Percentiles rank a stretch among this genome's conserved stretches.
Evolutionary conservation across 2,329 filamentous ascomycete species (phyloP).

Genomic region (Aotearoamyces nothofagi): DNA sequence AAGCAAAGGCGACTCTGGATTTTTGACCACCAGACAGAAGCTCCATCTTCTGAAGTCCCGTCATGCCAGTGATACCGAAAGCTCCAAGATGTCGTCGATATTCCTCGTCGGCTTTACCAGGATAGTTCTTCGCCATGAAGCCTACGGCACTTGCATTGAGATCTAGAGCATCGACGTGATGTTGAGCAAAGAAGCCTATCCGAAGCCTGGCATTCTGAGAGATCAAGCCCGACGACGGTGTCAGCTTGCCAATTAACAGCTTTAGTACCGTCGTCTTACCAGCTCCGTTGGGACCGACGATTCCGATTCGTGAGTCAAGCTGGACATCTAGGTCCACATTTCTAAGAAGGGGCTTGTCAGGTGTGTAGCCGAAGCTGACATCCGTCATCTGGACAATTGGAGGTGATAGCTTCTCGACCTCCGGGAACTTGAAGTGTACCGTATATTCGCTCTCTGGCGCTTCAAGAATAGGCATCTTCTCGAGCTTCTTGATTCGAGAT

Average conservation of each 20-base stretch:
- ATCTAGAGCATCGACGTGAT: conserved; percentile 93
- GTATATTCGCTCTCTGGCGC: conserved; percentile 86
- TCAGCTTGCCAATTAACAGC: conserved; percentile 78
- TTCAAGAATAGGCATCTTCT: conserved; percentile 88
- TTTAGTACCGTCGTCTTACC: conserved; percentile 98
- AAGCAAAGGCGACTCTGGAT: conserved; percentile 96
- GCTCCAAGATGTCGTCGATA: conserved; percentile 91
- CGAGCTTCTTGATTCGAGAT: conserved; percentile 96
- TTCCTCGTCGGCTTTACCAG: conserved; percentile 86
- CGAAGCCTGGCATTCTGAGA: conserved; percentile 78
- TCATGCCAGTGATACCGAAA: conserved; percentile 82
- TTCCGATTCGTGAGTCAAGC: conserved; percentile 93
- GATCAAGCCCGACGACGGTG: conserved; percentile 65
- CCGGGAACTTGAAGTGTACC: conserved; percentile 93
- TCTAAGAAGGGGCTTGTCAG: conserved; percentile 63
- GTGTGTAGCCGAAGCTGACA: conserved; percentile 77
- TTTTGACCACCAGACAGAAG: conserved; percentile 94
- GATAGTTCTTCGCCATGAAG: conserved; percentile 91
- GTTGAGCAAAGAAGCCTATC: conserved; percentile 94
- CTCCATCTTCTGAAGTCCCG: conserved; percentile 90
- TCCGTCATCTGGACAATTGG: conserved; percentile 96
- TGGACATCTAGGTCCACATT: conserved; percentile 94
- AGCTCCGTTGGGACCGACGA: conserved; percentile 97
- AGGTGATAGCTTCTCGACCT: conserved; percentile 92
- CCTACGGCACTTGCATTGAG: conserved; percentile 77